These are phyloP conservation scores for Thalassiosira exigua DNA, from an alignment of 352 stramenopile genomes.

Conservation along the genomic window DNA sequence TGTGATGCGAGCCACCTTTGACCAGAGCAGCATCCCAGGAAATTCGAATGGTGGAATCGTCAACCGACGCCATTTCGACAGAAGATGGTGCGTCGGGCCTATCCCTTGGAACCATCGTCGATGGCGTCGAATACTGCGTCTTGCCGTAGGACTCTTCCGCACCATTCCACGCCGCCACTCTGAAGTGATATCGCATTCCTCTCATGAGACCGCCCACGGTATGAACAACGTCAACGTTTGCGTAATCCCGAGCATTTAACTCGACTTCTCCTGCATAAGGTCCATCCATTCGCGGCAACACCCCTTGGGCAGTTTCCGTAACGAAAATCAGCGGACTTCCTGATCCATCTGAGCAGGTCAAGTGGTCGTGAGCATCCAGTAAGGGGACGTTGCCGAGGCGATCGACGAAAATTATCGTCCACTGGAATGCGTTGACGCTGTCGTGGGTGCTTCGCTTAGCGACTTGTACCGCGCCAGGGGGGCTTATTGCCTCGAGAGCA, in stretches of 20 bases:
- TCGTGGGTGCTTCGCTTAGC: conserved; percentile 41
- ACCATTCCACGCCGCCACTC: conserved; percentile 55
- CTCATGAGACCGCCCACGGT: conserved; percentile 31
- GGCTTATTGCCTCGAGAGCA: conserved; percentile 72
- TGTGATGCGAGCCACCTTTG: conserved; percentile 87
- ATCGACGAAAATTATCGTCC: conserved; percentile 77
- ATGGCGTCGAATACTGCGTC: conserved; percentile 45
- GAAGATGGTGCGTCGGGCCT: conserved; percentile 41
- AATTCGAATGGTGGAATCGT: conserved; percentile 88
- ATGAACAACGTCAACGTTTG: conserved; percentile 55
- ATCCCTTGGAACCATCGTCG: conserved; percentile 33
- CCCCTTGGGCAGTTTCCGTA: conserved; percentile 67
- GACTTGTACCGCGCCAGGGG: conserved; percentile 57
- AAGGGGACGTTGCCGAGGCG: conserved; percentile 66
- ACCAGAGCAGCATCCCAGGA: conserved; percentile 83
- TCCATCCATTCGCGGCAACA: conserved; percentile 87
- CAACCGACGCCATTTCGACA: conserved; percentile 93
- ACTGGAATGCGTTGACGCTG: conserved; percentile 67
- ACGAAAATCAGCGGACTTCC: conserved; percentile 48
- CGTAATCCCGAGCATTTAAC: conserved; percentile 62
- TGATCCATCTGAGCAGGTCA: conserved; percentile 58
- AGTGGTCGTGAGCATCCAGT: conserved; percentile 57
- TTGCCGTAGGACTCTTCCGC: conserved; percentile 36
- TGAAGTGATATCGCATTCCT: conserved; percentile 53
- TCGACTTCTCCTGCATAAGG: conserved; percentile 80